Percentiles rank a stretch among this genome's conserved stretches.
These are phyloP conservation scores for Cercospora citrullina DNA, from an alignment of 2,329 filamentous ascomycete species.

Conservation along the genomic window DNA sequence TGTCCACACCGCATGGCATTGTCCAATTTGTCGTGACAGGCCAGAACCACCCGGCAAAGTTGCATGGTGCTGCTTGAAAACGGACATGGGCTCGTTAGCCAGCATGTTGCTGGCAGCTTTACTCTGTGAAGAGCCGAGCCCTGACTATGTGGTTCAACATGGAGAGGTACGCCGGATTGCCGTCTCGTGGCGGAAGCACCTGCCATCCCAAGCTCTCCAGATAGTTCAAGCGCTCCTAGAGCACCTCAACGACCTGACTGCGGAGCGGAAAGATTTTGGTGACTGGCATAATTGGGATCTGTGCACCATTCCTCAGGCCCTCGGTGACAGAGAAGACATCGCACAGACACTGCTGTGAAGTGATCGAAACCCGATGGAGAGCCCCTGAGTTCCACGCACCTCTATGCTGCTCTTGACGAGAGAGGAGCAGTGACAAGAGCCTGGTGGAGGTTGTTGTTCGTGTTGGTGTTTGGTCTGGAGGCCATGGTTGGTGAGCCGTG, in stretches of 20 bases:
- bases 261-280: slow-evolving; percentile 15
- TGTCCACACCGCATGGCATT: neutral
- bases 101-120: slow-evolving; percentile 2
- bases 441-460: slow-evolving; percentile 18
- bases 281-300: slow-evolving; percentile 11
- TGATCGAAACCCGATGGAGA: neutral
- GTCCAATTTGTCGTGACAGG: neutral
- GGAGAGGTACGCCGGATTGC: neutral
- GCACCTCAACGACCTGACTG: slow-evolving; percentile 10
- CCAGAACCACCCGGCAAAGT: neutral
- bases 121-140: neutral
- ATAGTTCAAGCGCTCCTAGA: neutral
- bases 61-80: neutral
- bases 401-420: neutral
- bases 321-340: neutral
- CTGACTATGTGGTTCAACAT: fast-evolving
- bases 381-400: neutral
- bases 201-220: neutral
- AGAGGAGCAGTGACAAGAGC: neutral
- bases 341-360: neutral
- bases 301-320: slow-evolving; percentile 3
- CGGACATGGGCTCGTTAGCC: neutral
- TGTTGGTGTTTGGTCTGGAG: slow-evolving; percentile 23
- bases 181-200: neutral
- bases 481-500: slow-evolving; percentile 26